A percentile compares a stretch with the other conserved stretches of the same genome.
Evolutionary conservation across 805 yeast species (phyloP).

Genomic region (Sugiyamaella mastotermitis): DNA sequence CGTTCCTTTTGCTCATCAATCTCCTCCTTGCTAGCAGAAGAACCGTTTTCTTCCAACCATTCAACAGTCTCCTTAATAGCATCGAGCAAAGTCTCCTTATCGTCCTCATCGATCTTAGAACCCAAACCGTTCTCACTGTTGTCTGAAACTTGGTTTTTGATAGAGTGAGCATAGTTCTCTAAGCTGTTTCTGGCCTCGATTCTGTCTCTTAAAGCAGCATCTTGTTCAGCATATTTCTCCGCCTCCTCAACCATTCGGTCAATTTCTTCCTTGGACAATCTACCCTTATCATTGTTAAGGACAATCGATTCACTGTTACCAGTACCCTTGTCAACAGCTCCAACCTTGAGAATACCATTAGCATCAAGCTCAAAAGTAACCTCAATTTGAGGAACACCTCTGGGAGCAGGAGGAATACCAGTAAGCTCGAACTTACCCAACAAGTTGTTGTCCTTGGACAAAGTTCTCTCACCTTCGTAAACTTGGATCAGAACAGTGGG

Average conservation of each 20-base stretch:
- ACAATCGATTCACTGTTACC: constrained; percentile 89
- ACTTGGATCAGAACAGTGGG: constrained; percentile 93
- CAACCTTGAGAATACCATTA: constrained; percentile 78
- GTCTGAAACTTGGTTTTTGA: constrained; percentile 61
- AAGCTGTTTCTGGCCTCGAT: constrained; percentile 82
- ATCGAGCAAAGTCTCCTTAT: constrained; percentile 80
- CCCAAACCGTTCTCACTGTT: constrained; percentile 56
- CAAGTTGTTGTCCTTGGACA: constrained; percentile 87
- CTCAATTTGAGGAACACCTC: constrained; percentile 88
- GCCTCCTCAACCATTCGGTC: constrained; percentile 98
- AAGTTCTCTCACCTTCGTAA: constrained; percentile 93
- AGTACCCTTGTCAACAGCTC: constrained; percentile 89
- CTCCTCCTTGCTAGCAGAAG: constrained; percentile 86
- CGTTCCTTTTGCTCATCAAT: constrained; percentile 86
- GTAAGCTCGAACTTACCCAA: constrained; percentile 82
- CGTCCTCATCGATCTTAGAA: constrained; percentile 79
- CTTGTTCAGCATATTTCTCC: constrained; percentile 90
- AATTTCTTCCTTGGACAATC: constrained; percentile 88
- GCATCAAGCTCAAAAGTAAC: constrained; percentile 86
- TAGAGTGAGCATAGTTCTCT: constrained; percentile 81
- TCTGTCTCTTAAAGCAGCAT: constrained; percentile 73
- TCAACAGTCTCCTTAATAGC: constrained; percentile 82
- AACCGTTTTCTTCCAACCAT: constrained; percentile 83
- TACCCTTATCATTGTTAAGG: constrained; percentile 89
- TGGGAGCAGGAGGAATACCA: constrained; percentile 86